Evolutionary conservation across 306 rosid genomes (phyloP), one percentile per base, ranked within the genome.

Genomic region (Prunus dulcis): DNA sequence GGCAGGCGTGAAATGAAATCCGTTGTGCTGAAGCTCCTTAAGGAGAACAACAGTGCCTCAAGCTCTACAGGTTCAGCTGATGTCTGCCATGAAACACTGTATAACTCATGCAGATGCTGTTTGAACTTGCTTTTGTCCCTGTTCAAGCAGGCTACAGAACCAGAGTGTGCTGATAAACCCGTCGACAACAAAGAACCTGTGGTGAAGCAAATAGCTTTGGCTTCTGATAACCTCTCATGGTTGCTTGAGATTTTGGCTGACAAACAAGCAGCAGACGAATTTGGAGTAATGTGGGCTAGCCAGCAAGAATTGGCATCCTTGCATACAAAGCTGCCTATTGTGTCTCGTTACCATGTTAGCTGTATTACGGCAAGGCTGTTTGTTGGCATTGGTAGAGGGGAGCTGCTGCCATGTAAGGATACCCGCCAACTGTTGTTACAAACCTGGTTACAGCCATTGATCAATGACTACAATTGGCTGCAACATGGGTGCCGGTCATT

Each of bases 1-100:
- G 87, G 96, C 67, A 93, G 97, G 52, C 90, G 92, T 5, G 98
- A 93, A 86, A 91, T 93, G 98, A 93, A 91, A 84, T 85, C 92
- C 20, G 73, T 90, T 25, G 97, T 93, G 70, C 91, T 91, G 74
- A 89, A 89, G 86, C 98, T 93, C 64, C 93, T 91, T 45, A 88
- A 78, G 82, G 98, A 93, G 84, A 87, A 87, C 64, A 89, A 87
- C 79, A 82, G 83, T 60, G 80, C 80, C 65, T 82, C 89, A 34
- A 82, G 82, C 83, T 62, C 82, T 65, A 76, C 86, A 1, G 78
- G 79, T 72, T 76, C 96, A 68, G 66, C 87, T 62, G 90, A 84
- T 76, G 66, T 89, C 77, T 93, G 89, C 78, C 83, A 43, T 30
- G 92, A 88, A 80, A 83, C 84, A 55, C 81, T 93, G 41, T 82